Evolutionary conservation across 2,329 filamentous ascomycete species (phyloP), one percentile per base, ranked within the genome.

Genomic region (Ophiostoma fasciatum): DNA sequence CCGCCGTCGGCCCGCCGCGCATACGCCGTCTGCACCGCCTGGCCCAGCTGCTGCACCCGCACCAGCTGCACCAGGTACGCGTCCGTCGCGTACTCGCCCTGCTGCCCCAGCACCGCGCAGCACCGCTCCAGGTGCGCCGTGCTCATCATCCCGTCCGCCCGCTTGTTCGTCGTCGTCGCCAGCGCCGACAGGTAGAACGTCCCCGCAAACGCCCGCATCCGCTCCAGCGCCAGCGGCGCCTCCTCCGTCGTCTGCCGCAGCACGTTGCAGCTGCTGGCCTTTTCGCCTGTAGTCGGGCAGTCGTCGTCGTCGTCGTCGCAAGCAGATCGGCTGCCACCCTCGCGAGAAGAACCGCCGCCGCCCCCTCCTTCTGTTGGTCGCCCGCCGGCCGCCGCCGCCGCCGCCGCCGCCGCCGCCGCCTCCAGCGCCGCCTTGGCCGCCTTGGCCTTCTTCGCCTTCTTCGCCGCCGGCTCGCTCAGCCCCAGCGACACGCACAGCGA

Each of bases 111-210:
- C 9, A 59, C 51, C 9, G 47, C 51, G 48, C 58, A 62, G 48
- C 60, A 67, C 1, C 47, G 51, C 14, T 65, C 59, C 0, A 68
- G 48, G 26, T 61, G 58, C 1, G 53, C 48, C 0, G 61, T 61
- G 43, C 59, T 60, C 60, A 67, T 63, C 33, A 68, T 54, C 1
- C 58, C 55, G 43, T 68, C 64, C 0, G 59, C 57, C 14, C 60
- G 57, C 43, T 68, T 68, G 46, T 50, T 53, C 7, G 54, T 53
- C 2, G 51, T 49, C 30, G 53, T 55, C 8, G 48, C 42, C 63
- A 64, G 45, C 7, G 64, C 63, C 21, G 64, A 62, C 4, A 68
- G 44, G 37, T 68, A 69, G 39, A 66, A 70, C 4, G 61, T 62
- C 3, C 63, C 64, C 1, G 57, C 56, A 46, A 63, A 66, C 0